Conservation (phyloP, 208 protist species). For the Crithidia expoeki region DNA sequence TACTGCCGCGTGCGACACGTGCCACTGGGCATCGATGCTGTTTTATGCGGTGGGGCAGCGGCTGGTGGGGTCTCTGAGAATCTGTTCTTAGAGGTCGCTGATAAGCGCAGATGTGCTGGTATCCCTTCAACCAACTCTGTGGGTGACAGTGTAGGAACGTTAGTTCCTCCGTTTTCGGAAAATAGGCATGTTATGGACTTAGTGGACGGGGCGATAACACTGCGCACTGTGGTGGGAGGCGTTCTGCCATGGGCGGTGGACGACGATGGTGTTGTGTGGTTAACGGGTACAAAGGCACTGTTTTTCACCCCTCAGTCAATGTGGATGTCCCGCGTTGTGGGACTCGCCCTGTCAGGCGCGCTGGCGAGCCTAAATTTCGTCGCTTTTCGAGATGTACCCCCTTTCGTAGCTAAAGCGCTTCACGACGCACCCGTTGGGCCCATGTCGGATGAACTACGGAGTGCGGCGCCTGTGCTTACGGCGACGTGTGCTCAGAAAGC, state of each 20-base stretch:
- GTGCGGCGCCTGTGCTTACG: slow-evolving; percentile 8
- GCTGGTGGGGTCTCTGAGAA: not conserved
- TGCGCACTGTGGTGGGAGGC: not conserved
- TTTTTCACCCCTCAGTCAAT: not conserved
- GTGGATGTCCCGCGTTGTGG: not conserved
- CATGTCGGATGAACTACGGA: slow-evolving; percentile 21
- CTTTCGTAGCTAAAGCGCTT: slow-evolving; percentile 15
- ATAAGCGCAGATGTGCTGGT: no score
- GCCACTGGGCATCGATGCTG: slow-evolving; percentile 17
- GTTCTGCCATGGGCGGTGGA: slow-evolving; percentile 10
- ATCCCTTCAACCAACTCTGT: slow-evolving; percentile 5
- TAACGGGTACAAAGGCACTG: not conserved
- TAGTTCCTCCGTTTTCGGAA: not conserved
- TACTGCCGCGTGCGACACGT: not conserved
- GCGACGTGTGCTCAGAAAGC: not conserved
- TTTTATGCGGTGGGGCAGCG: slow-evolving; percentile 3
- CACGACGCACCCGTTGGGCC: slow-evolving; percentile 11
- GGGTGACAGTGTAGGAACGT: not conserved
- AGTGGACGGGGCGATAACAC: no score
- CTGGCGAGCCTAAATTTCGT: slow-evolving; percentile 2
- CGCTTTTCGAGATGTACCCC: not conserved
- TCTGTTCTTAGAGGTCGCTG: no score
- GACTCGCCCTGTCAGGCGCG: slow-evolving; percentile 2
- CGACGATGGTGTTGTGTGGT: slow-evolving; percentile 1
- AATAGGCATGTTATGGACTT: slow-evolving; percentile 1